Conservation (phyloP, 192 early-diverging fungal species). For the Umbelopsis isabellina region DNA sequence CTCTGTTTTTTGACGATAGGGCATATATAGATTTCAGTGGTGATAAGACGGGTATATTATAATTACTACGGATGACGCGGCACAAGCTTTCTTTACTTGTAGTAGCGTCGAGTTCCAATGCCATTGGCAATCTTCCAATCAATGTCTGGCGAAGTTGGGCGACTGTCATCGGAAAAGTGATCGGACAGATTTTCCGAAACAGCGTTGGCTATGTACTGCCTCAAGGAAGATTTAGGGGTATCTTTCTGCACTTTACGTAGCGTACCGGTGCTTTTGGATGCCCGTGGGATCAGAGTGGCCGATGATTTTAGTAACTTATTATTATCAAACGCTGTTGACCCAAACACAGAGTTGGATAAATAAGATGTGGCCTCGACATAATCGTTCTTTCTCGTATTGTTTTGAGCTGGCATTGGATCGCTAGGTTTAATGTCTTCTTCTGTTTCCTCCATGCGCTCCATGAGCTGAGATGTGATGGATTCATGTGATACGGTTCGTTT, state of each 20-base stretch:
- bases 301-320: not conserved
- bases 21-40: not conserved
- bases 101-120: conserved; percentile 11
- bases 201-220: conserved; percentile 1
- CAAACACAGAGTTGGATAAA: conserved; percentile 16
- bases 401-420: not conserved
- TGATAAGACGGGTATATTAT: not conserved
- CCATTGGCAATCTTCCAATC: conserved; percentile 20
- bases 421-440: not conserved
- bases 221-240: not conserved
- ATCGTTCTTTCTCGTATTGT: no score
- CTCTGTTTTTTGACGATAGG: not conserved
- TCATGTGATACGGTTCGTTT: conserved; percentile 22
- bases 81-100: not conserved
- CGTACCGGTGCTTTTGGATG: not conserved
- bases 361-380: conserved; percentile 8
- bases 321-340: not conserved
- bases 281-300: not conserved
- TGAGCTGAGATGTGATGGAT: conserved; percentile 16
- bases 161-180: conserved; percentile 3
- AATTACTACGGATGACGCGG: not conserved
- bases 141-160: not conserved
- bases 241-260: not conserved
- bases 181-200: not conserved
- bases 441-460: not conserved